phyloP scores from a whole-genome alignment of 2,329 filamentous ascomycete genomes.

The Boeremia exigua region DNA sequence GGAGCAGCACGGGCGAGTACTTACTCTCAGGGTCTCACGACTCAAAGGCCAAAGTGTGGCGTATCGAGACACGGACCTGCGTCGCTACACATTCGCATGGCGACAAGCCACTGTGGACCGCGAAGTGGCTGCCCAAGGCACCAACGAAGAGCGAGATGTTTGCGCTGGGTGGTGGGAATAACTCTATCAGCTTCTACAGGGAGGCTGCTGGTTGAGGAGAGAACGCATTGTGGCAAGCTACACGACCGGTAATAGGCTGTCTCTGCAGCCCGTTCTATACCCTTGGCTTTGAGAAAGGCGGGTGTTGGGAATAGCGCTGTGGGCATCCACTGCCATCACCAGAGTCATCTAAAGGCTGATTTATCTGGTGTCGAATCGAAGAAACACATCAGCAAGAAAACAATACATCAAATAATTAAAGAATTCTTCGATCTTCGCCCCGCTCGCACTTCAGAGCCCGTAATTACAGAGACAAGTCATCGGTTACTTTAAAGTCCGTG shows the following conservation, averaged over 20 bases:
- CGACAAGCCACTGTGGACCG: slow-evolving; percentile 54
- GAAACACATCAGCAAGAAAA: no score
- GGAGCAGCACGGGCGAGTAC: slow-evolving; percentile 92
- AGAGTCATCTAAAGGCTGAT: not conserved
- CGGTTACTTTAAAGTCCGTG: not conserved
- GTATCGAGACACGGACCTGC: slow-evolving; percentile 79
- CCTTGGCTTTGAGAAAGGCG: not conserved
- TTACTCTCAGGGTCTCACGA: slow-evolving; percentile 88
- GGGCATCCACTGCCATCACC: not conserved
- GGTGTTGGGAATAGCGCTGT: not conserved
- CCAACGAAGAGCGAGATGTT: slow-evolving; percentile 49
- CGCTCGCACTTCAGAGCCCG: no score
- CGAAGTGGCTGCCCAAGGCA: slow-evolving; percentile 48
- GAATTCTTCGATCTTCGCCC: no score
- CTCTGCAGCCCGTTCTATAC: not conserved
- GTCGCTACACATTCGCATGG: slow-evolving; percentile 95
- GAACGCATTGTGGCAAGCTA: not conserved
- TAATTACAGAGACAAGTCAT: no score
- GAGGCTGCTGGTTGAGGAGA: slow-evolving; percentile 47
- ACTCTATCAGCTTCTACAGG: slow-evolving; percentile 47
- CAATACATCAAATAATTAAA: no score
- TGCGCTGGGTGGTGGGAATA: slow-evolving; percentile 46
- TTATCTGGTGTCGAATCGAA: no score
- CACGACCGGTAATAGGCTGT: not conserved
- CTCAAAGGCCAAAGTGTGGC: slow-evolving; percentile 96